These are phyloP conservation scores for Astragalus membranaceus DNA, from an alignment of 306 rosid genomes.

Conservation along the genomic window DNA sequence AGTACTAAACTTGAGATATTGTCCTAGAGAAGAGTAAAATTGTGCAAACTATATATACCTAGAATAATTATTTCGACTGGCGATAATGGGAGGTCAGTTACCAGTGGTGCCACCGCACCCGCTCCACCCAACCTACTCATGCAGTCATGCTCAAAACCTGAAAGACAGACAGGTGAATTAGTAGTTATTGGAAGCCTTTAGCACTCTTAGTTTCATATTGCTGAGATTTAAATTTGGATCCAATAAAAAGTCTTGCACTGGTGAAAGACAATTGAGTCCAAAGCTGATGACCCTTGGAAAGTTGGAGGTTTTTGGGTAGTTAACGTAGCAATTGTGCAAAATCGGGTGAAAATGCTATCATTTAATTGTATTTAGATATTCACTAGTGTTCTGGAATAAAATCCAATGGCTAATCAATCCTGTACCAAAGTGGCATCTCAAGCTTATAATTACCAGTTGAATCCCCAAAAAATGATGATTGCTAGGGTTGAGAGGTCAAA, in stretches of 20 bases:
- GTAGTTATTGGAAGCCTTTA: neutral
- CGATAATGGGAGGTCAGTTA: constrained; percentile 84
- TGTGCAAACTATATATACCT: neutral
- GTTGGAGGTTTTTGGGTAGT: neutral
- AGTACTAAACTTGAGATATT: constrained; percentile 1
- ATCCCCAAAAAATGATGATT: neutral
- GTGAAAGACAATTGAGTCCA: neutral
- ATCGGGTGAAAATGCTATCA: constrained; percentile 4
- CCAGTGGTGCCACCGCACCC: constrained; percentile 96
- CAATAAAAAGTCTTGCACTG: too few species aligned
- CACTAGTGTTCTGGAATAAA: neutral
- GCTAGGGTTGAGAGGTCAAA: neutral
- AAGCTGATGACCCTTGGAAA: constrained; percentile 4
- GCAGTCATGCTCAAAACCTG: constrained; percentile 99
- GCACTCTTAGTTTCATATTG: too few species aligned
- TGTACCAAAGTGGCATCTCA: constrained; percentile 3
- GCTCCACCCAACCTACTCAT: constrained; percentile 98
- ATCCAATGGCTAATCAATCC: constrained; percentile 12
- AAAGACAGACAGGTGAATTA: constrained; percentile 20
- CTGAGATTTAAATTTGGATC: too few species aligned
- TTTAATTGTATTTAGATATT: constrained; percentile 6
- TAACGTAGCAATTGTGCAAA: neutral
- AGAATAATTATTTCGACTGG: constrained; percentile 67
- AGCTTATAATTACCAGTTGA: neutral
- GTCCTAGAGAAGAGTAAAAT: neutral